A percentile compares a stretch with the other conserved stretches of the same genome.
phyloP scores from a whole-genome alignment of 805 yeast genomes.

The Komagataella pastoris region DNA sequence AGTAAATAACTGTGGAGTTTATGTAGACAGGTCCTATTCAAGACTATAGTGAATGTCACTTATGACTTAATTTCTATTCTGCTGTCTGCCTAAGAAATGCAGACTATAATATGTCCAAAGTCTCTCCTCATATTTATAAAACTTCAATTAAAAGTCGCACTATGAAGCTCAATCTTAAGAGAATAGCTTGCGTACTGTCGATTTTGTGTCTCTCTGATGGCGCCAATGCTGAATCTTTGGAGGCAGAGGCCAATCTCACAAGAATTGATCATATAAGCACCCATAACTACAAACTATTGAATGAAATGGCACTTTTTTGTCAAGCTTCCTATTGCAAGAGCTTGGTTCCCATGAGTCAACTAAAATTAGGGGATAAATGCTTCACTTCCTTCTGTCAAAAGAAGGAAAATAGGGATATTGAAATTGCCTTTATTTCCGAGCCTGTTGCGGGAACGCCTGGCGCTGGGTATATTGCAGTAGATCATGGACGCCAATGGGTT shows the following conservation, averaged over 20 bases:
- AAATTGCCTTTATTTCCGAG: not conserved
- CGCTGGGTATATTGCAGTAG: not conserved
- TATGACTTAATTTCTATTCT: not conserved
- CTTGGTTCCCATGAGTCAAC: not conserved
- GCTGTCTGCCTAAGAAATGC: not conserved
- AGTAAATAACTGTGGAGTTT: too few relatives aligned
- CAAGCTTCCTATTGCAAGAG: not conserved
- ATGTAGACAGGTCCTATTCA: not conserved
- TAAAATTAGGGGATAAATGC: conserved; percentile 11
- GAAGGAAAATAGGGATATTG: not conserved
- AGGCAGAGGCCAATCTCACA: not conserved
- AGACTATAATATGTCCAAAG: not conserved
- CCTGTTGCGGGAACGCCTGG: not conserved
- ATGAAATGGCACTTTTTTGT: not conserved
- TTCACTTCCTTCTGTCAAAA: not conserved
- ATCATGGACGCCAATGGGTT: conserved; percentile 19
- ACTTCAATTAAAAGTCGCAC: not conserved
- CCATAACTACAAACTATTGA: not conserved
- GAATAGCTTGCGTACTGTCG: not conserved
- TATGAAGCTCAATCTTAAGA: not conserved
- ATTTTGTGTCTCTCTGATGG: not conserved
- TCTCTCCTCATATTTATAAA: not conserved
- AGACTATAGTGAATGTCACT: not conserved
- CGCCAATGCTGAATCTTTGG: not conserved
- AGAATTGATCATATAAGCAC: not conserved